Evolutionary conservation across 805 yeast genomes (phyloP).

Genomic region (Wickerhamomyces hampshirensis): DNA sequence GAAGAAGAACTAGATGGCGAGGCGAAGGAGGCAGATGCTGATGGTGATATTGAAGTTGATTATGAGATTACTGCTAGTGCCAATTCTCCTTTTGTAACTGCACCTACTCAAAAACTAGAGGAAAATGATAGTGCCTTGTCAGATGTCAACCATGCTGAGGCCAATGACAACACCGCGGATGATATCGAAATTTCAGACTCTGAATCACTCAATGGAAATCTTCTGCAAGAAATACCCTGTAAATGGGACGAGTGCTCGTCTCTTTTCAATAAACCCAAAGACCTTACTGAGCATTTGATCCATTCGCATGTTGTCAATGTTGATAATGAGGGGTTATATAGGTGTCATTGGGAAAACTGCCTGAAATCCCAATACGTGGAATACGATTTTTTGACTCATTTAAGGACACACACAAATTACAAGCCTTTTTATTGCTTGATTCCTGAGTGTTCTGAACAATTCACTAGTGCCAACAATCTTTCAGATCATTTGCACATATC

Average conservation of each 20-base stretch:
- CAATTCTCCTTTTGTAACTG: no score
- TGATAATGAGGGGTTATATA: background rate
- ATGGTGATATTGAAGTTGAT: background rate
- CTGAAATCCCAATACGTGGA: slow-evolving; percentile 44
- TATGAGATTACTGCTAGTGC: no score
- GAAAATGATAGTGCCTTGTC: background rate
- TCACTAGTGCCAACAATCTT: slow-evolving; percentile 57
- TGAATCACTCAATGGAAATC: background rate
- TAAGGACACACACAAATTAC: slow-evolving; percentile 63
- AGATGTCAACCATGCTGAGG: slow-evolving; percentile 2
- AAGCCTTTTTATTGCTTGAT: slow-evolving; percentile 60
- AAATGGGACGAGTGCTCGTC: slow-evolving; percentile 11
- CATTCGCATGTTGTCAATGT: slow-evolving; percentile 9
- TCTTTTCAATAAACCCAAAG: background rate
- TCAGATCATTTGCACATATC: slow-evolving; percentile 58
- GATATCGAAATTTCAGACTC: background rate
- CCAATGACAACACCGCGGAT: slow-evolving; percentile 3
- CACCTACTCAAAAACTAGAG: no score
- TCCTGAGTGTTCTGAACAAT: slow-evolving; percentile 61
- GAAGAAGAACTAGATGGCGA: background rate
- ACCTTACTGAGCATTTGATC: slow-evolving; percentile 9
- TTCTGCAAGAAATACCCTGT: slow-evolving; percentile 9
- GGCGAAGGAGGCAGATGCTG: background rate
- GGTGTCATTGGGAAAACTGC: slow-evolving; percentile 62
- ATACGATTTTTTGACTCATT: slow-evolving; percentile 57